A percentile compares a stretch with the other conserved stretches of the same genome.
These are phyloP conservation scores for Globisporangium cystogenes DNA, from an alignment of 352 stramenopile genomes.

Conservation along the genomic window DNA sequence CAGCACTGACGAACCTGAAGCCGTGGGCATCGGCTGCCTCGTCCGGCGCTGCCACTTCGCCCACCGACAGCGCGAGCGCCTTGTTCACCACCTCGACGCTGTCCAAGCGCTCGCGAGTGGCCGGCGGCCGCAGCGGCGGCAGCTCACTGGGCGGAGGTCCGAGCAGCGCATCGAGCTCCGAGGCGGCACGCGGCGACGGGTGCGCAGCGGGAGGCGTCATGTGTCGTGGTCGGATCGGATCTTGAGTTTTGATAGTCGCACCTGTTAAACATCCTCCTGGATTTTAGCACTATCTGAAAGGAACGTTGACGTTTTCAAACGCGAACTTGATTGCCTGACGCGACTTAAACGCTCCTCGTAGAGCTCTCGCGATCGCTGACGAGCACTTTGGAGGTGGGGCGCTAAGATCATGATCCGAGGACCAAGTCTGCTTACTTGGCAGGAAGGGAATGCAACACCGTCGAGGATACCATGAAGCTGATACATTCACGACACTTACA, in stretches of 20 bases:
- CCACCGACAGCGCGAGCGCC: slow-evolving; percentile 34
- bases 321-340: no score
- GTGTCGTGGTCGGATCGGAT: neutral
- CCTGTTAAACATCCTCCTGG: neutral
- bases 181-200: slow-evolving; percentile 1
- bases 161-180: slow-evolving; percentile 28
- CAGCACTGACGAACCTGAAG: slow-evolving; percentile 11
- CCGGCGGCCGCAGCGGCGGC: neutral
- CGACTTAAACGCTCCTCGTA: no score
- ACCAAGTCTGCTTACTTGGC: no score
- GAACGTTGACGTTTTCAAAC: neutral
- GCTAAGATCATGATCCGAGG: no score
- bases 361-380: no score
- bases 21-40: slow-evolving; percentile 26
- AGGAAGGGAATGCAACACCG: no score
- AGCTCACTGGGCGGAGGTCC: neutral
- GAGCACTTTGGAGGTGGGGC: no score
- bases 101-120: slow-evolving; percentile 10
- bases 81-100: slow-evolving; percentile 51
- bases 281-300: no score
- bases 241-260: neutral
- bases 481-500: no score
- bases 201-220: slow-evolving; percentile 1
- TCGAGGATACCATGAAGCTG: no score
- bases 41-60: slow-evolving; percentile 46